phyloP scores from a whole-genome alignment of 2,329 filamentous ascomycete genomes.

The Epicoccum sorghinum region DNA sequence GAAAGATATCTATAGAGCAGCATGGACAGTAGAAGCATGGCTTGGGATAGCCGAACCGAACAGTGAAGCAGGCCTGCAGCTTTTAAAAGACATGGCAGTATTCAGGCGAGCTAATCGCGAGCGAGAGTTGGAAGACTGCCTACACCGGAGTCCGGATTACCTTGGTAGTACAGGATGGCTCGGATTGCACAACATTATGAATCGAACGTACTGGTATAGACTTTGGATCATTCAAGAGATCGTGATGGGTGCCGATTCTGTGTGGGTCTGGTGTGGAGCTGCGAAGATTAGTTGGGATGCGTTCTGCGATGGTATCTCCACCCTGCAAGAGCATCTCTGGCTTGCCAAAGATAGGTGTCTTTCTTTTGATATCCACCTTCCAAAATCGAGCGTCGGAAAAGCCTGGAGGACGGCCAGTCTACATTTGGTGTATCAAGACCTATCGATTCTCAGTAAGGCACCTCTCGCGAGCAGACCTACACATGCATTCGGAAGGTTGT shows the following conservation, averaged over 20 bases:
- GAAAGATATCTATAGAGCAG: conserved; percentile 10
- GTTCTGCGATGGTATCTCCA: conserved; percentile 8
- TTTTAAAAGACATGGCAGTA: conserved; percentile 3
- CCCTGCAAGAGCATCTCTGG: conserved; percentile 7
- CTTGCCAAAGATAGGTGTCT: conserved; percentile 6
- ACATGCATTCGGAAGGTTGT: conserved; percentile 1
- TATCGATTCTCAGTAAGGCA: not conserved
- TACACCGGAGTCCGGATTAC: not conserved
- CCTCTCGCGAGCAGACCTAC: not conserved
- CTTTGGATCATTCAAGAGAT: conserved; percentile 18
- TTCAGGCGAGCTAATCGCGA: not conserved
- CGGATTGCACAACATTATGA: conserved; percentile 6
- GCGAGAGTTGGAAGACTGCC: not conserved
- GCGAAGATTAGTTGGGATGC: conserved; percentile 1
- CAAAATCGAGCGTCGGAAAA: not conserved
- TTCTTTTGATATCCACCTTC: not conserved
- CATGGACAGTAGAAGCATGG: conserved; percentile 11
- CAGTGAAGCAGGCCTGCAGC: not conserved
- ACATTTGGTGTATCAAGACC: not conserved
- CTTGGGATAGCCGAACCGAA: not conserved
- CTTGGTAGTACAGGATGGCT: not conserved
- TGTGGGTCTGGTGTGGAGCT: conserved; percentile 2
- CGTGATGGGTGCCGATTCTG: not conserved
- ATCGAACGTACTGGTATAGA: conserved; percentile 8
- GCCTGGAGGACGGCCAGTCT: not conserved